Percentiles rank a stretch among this genome's conserved stretches.
phyloP scores from a whole-genome alignment of 306 rosid genomes.

The Datisca glomerata region DNA sequence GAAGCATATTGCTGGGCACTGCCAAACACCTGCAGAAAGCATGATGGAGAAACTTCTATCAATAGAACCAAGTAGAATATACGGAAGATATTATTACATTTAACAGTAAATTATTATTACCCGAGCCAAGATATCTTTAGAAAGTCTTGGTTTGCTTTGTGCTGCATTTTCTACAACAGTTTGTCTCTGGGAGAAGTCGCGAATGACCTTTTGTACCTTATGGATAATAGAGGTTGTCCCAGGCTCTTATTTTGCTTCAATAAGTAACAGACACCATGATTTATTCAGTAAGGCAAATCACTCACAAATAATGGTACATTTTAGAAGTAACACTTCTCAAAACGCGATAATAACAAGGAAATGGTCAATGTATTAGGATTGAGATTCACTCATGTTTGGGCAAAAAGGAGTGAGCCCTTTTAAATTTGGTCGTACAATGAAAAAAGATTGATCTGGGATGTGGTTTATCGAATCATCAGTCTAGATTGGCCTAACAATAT shows the following conservation, averaged over 20 bases:
- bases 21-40: constrained; percentile 57
- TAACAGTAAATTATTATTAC: constrained; percentile 19
- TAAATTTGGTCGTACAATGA: no score
- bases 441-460: no score
- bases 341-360: no score
- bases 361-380: no score
- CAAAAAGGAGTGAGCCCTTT: no score
- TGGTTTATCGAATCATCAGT: no score
- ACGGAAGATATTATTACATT: no score
- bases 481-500: no score
- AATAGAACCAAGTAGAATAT: constrained; percentile 1
- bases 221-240: constrained; percentile 12
- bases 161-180: constrained; percentile 28
- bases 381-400: no score
- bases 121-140: constrained; percentile 47
- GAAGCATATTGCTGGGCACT: constrained; percentile 18
- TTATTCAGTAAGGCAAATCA: neutral
- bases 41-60: neutral
- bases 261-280: constrained; percentile 14
- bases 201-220: constrained; percentile 31
- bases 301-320: neutral
- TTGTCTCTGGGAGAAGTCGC: constrained; percentile 59
- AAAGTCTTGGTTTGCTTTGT: no score
- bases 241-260: constrained; percentile 59
- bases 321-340: neutral